Evolutionary conservation across 2,329 filamentous ascomycete species (phyloP).

Genomic region (Sarocladium kiliense): DNA sequence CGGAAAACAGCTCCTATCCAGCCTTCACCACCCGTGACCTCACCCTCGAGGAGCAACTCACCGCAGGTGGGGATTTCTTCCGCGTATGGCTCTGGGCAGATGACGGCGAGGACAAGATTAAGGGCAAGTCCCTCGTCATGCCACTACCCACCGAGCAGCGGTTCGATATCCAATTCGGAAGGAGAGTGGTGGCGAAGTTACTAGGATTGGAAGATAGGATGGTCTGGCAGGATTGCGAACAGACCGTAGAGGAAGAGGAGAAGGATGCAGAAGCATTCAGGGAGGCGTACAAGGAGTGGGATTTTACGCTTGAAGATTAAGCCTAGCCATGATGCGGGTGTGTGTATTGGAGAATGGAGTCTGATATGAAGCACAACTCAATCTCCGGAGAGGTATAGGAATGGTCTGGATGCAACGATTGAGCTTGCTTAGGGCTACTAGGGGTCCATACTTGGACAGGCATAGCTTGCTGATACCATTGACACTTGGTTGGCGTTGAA

Average conservation of each 20-base stretch:
- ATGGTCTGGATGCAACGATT: too few species aligned
- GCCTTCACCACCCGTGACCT: conserved; percentile 44
- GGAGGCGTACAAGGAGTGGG: conserved; percentile 75
- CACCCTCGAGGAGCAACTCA: conserved; percentile 40
- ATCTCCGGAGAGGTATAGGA: too few species aligned
- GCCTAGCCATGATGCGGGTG: background rate
- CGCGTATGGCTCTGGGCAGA: conserved; percentile 74
- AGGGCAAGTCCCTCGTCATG: conserved; percentile 65
- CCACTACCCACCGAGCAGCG: conserved; percentile 64
- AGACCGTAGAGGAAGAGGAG: conserved; percentile 72
- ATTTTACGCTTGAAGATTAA: conserved; percentile 56
- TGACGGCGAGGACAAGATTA: conserved; percentile 46
- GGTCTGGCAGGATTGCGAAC: conserved; percentile 79
- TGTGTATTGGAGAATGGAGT: too few species aligned
- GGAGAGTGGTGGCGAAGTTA: conserved; percentile 83
- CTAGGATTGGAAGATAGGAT: conserved; percentile 72
- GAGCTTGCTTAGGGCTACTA: too few species aligned
- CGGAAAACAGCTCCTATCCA: conserved; percentile 64
- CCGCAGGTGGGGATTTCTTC: conserved; percentile 62
- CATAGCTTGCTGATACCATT: too few species aligned
- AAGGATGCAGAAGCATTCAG: conserved; percentile 76
- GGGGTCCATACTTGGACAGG: too few species aligned
- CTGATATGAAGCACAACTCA: too few species aligned
- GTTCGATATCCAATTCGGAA: conserved; percentile 88
- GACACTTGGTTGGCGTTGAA: too few species aligned